phyloP scores from a whole-genome alignment of 352 stramenopile species.

The Globisporangium uncinulatum region DNA sequence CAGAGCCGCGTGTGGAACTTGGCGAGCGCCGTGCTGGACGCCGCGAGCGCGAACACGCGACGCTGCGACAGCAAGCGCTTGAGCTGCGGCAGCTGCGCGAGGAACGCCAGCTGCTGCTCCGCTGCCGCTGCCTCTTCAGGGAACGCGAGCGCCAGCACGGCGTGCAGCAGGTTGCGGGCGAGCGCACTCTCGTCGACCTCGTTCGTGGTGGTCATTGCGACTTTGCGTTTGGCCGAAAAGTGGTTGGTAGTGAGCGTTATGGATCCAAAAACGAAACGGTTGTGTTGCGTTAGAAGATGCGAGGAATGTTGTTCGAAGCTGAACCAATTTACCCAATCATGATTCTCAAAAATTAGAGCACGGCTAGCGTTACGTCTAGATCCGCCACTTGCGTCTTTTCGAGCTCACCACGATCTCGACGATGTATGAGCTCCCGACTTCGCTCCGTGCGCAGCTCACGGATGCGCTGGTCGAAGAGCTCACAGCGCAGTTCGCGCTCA shows the following conservation, averaged over 20 bases:
- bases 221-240: not conserved
- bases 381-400: too few relatives aligned
- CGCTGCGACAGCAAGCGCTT: slow-evolving; percentile 41
- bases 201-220: slow-evolving; percentile 8
- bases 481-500: slow-evolving; percentile 48
- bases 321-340: too few relatives aligned
- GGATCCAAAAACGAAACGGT: too few relatives aligned
- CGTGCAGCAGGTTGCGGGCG: slow-evolving; percentile 77
- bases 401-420: too few relatives aligned
- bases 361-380: too few relatives aligned
- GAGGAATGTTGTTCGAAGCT: too few relatives aligned
- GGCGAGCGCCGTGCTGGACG: slow-evolving; percentile 63
- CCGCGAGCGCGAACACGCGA: slow-evolving; percentile 71
- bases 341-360: too few relatives aligned
- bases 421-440: not conserved
- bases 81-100: slow-evolving; percentile 48
- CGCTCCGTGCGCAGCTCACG: slow-evolving; percentile 25
- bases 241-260: too few relatives aligned
- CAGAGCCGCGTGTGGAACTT: slow-evolving; percentile 70
- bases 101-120: slow-evolving; percentile 32
- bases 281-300: too few relatives aligned
- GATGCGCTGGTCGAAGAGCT: slow-evolving; percentile 51
- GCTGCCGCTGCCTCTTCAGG: slow-evolving; percentile 38
- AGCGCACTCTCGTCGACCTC: slow-evolving; percentile 32
- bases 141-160: slow-evolving; percentile 65